Conservation (phyloP, 768 basidiomycete species). For the Mycena haematopus region DNA sequence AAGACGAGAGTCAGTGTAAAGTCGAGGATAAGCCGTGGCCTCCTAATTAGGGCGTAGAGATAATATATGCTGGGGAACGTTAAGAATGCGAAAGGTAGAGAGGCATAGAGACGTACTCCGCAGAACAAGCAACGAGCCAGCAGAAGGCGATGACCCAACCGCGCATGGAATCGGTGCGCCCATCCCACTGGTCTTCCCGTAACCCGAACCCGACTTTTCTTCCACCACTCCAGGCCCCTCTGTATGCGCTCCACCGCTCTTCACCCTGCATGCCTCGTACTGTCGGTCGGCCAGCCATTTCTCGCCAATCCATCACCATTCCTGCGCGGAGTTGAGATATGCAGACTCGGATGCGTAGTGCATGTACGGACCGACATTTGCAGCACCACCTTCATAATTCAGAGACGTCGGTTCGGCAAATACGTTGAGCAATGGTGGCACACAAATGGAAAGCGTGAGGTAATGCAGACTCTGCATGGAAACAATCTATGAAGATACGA, state of each 20-base stretch:
- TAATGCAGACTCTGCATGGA: constrained; percentile 95
- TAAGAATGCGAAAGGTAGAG: not conserved
- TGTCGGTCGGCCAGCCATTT: constrained; percentile 88
- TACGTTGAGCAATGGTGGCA: constrained; percentile 77
- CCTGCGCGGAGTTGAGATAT: constrained; percentile 46
- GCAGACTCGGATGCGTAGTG: not conserved
- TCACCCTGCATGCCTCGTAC: constrained; percentile 69
- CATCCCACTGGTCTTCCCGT: constrained; percentile 64
- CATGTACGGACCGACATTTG: constrained; percentile 70
- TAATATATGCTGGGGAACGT: constrained; percentile 63
- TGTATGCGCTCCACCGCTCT: constrained; percentile 68
- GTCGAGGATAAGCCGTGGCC: constrained; percentile 94
- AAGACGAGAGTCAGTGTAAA: constrained; percentile 90
- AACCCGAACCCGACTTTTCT: constrained; percentile 71
- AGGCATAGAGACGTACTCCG: constrained; percentile 76
- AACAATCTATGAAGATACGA: constrained; percentile 72
- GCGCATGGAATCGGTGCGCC: constrained; percentile 75
- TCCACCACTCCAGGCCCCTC: constrained; percentile 83
- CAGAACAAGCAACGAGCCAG: constrained; percentile 83
- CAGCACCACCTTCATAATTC: constrained; percentile 76
- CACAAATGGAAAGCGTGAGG: constrained; percentile 80
- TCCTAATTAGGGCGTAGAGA: constrained; percentile 85
- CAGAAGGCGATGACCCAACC: constrained; percentile 91
- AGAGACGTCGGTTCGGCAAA: constrained; percentile 79
- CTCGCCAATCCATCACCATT: constrained; percentile 98